phyloP scores from a whole-genome alignment of 805 yeast genomes.

The Schizosaccharomyces cryophilus region DNA sequence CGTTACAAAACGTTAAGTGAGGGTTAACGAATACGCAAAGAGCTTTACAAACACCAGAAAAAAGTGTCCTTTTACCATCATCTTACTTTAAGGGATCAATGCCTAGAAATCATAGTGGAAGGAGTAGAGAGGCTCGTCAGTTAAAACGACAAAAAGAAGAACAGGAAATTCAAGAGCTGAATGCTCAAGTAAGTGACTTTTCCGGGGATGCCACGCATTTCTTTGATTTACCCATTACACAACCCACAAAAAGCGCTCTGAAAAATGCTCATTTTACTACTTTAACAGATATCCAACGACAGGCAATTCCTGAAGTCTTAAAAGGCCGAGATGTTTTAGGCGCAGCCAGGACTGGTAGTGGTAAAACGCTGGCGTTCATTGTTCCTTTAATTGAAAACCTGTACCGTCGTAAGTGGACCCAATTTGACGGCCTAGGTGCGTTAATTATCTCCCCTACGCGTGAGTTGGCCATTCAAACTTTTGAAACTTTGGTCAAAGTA shows the following conservation, averaged over 20 bases:
- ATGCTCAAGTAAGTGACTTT: background rate
- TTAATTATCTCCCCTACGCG: constrained; percentile 76
- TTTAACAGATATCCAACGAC: constrained; percentile 68
- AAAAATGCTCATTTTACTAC: constrained; percentile 53
- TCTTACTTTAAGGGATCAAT: background rate
- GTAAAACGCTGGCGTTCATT: constrained; percentile 69
- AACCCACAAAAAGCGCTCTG: constrained; percentile 13
- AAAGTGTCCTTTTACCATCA: too few species aligned
- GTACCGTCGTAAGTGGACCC: constrained; percentile 41
- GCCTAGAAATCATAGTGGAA: background rate
- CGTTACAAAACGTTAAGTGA: too few species aligned
- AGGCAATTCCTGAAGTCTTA: constrained; percentile 49
- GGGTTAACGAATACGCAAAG: too few species aligned
- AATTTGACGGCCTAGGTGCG: constrained; percentile 71
- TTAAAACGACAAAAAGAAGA: background rate
- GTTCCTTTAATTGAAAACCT: constrained; percentile 43
- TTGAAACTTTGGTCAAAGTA: constrained; percentile 61
- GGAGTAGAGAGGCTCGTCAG: constrained; percentile 1
- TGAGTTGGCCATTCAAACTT: constrained; percentile 73
- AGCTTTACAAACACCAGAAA: too few species aligned
- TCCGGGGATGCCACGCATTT: background rate
- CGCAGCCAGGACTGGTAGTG: constrained; percentile 78
- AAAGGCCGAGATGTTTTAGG: constrained; percentile 62
- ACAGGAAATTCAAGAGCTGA: background rate
- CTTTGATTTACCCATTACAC: background rate